Evolutionary conservation across 495 filamentous ascomycete species (phyloP), one percentile per base, ranked within the genome.

Genomic region (Tuber aestivum): DNA sequence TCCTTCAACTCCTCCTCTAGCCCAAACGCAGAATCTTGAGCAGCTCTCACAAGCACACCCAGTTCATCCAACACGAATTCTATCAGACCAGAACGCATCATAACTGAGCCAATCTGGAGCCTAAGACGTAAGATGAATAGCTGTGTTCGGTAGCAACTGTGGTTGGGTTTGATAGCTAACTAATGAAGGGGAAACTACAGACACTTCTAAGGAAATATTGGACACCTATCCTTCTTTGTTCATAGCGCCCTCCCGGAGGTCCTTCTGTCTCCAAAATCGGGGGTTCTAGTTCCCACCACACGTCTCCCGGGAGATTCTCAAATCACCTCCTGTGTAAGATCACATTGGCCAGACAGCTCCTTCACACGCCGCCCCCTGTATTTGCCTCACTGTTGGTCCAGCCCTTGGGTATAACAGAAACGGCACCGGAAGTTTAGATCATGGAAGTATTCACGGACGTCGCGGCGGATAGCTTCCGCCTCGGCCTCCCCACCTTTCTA

Each of bases 401-500:
- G 48, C 45, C 2, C 20, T 9, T n/a, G 23, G 2, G 21, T n/a
- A 20, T 50, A 1, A 8, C 23, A 56, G 12, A 1, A n/a, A n/a
- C 7, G n/a, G 23, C 23, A 0, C 23, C 1, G 23, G n/a, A 10
- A 0, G 0, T n/a, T 12, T 7, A 10, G 3, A n/a, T n/a, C 21
- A 70, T 70, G 69, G 69, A 70, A 9, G 41, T 70, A 21, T 70
- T 70, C 27, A 70, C 69, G 10, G 69, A 70, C 23, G 69, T 70
- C 12, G 7, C 8, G 0, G 0, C 3, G 3, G 23, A 16, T 0
- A 38, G 20, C 20, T 16, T 38, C 69, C 69, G 27, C 12, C 14
- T 12, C 0, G 69, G 69, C 23, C 10, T 41, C 1, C 41, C 27
- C 7, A 0, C 20, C n/a, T 38, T 70, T 10, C 41, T 0, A 21